Evolutionary conservation across 192 early-diverging fungal species (phyloP), one percentile per base, ranked within the genome.

Genomic region (Phycomyces blakesleeanus): DNA sequence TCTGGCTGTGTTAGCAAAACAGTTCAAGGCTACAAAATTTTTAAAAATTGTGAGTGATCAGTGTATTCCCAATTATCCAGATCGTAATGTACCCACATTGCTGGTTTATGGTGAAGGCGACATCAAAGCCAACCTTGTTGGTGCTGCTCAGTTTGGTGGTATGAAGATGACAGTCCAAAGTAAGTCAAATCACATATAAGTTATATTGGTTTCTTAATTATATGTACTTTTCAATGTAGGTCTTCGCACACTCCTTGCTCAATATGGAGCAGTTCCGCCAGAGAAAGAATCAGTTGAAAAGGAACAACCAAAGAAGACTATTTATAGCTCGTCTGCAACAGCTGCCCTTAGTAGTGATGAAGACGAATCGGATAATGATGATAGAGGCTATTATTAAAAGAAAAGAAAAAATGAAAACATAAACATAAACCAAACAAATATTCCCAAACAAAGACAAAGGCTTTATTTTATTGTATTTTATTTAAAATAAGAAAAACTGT

Each of bases 11-110:
- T 69, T 95, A 10, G 92, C 93, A 2, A 57, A 61, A 37, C 83
- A 83, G 73, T 87, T 97, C 78, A 85, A 85, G 24, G 82, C 91
- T 5, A 91, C 89, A 59, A 99, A 99, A 80, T 99, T 99, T 77
- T 61, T 91, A 50, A 96, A 95, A 68, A 97, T 97, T 64, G 79
- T 93, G 21, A 91, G 87, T 10, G 90, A 93, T 62, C 91, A 94
- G 65, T 96, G 94, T 77, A 96, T 98, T 65, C 89, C 88, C 40
- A 91, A 94, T 62, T 99, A 96, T 67, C 97, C 97, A 2, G 97
- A 99, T 71, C 75, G 71, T 25, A 91, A 92, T 69, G 60, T 93
- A 56, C 92, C 90, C 8, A 97, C 97, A 0, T 69, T 99, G n/a
- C 71, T 99, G 52, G 82, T 99, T 53, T 99, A 98, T 73, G 86